Conservation (phyloP, 257 asterid species). For the Leonotis leonurus region DNA sequence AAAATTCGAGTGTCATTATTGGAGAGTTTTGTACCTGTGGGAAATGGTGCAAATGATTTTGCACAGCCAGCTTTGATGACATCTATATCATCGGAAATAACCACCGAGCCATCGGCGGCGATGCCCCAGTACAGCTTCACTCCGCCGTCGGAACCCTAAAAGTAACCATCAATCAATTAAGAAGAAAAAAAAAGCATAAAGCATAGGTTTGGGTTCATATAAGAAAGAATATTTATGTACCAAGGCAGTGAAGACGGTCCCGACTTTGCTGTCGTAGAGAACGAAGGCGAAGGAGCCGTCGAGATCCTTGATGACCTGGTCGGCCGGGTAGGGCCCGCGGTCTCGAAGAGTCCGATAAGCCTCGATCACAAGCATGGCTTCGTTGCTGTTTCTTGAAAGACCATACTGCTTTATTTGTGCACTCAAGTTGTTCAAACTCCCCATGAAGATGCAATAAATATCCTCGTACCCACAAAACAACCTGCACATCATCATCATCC, state of each 20-base stretch:
- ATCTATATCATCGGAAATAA: conserved; percentile 65
- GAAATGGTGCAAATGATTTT: conserved; percentile 81
- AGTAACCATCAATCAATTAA: not conserved
- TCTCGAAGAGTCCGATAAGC: conserved; percentile 77
- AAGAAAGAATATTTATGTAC: conserved; percentile 3
- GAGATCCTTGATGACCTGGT: conserved; percentile 75
- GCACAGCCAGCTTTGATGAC: conserved; percentile 73
- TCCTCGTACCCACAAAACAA: conserved; percentile 68
- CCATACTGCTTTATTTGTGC: conserved; percentile 70
- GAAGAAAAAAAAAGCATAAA: too few species aligned
- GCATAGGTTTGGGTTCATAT: too few species aligned
- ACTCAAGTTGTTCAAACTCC: conserved; percentile 64
- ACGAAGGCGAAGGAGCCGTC: conserved; percentile 79
- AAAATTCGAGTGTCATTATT: too few species aligned
- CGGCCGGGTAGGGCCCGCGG: conserved; percentile 88
- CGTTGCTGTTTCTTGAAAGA: conserved; percentile 50
- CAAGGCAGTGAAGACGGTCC: conserved; percentile 73
- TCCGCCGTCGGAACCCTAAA: conserved; percentile 72
- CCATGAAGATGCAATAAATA: conserved; percentile 64
- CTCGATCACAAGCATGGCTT: conserved; percentile 75
- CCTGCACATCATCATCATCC: too few species aligned
- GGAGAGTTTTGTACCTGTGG: conserved; percentile 65
- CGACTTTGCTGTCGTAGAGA: conserved; percentile 55
- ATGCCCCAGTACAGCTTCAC: conserved; percentile 83
- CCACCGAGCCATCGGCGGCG: conserved; percentile 83